Evolutionary conservation across 495 filamentous ascomycete genomes (phyloP).

Genomic region (Aspergillus olivimuriae): DNA sequence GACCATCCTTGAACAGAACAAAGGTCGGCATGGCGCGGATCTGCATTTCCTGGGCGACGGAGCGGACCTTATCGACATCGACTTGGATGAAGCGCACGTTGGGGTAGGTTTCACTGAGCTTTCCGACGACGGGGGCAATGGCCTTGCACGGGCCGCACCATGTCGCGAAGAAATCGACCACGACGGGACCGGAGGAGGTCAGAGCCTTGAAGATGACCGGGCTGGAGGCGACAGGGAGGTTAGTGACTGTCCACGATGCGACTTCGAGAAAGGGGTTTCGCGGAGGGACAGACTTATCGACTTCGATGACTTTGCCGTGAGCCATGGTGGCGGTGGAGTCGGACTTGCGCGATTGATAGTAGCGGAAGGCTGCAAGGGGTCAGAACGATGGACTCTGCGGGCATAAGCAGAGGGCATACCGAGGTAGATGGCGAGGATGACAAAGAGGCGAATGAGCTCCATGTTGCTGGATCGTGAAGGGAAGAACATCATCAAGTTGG

Average conservation of each 20-base stretch:
- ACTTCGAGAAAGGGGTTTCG: not conserved
- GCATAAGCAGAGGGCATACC: not conserved
- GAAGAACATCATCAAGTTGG: too few relatives aligned
- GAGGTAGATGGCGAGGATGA: not conserved
- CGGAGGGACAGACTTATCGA: conserved; percentile 9
- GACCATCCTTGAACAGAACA: conserved; percentile 65
- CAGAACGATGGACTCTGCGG: not conserved
- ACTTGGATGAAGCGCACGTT: conserved; percentile 69
- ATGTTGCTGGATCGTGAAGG: not conserved
- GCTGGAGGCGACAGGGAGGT: conserved; percentile 1
- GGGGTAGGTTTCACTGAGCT: conserved; percentile 47
- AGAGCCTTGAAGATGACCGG: conserved; percentile 36
- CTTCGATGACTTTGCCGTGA: conserved; percentile 13
- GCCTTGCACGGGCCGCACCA: conserved; percentile 66
- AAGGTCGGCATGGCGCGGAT: conserved; percentile 89
- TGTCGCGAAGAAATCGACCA: conserved; percentile 44
- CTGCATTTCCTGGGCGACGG: conserved; percentile 61
- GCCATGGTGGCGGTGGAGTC: conserved; percentile 8
- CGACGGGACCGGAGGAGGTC: conserved; percentile 37
- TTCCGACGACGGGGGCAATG: conserved; percentile 65
- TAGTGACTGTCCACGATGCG: not conserved
- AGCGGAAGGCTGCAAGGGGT: not conserved
- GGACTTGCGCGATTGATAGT: not conserved
- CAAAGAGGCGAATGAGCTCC: not conserved
- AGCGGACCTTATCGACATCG: conserved; percentile 71